Evolutionary conservation across 2,329 filamentous ascomycete genomes (phyloP).

Genomic region (Colletotrichum costaricense): DNA sequence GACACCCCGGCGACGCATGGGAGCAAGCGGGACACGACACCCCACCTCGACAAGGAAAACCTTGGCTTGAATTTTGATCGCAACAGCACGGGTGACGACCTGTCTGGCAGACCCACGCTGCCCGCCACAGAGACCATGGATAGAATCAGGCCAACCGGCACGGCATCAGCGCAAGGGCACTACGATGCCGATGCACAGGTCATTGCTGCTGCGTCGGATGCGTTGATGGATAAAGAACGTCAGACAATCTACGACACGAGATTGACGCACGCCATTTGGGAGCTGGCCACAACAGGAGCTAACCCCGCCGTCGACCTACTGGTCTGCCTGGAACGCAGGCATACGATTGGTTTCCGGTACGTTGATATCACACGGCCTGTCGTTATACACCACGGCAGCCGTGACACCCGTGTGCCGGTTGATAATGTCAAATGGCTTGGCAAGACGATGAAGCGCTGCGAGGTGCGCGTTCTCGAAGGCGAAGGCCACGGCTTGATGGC

Average conservation of each 20-base stretch:
- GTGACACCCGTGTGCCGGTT: constrained; percentile 90
- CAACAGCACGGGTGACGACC: constrained; percentile 37
- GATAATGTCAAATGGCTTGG: constrained; percentile 97
- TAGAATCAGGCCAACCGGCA: constrained; percentile 49
- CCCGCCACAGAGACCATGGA: constrained; percentile 61
- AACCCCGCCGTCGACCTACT: constrained; percentile 95
- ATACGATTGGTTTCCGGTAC: constrained; percentile 95
- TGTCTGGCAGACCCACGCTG: constrained; percentile 37
- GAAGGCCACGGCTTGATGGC: constrained; percentile 98
- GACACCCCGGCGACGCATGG: constrained; percentile 43
- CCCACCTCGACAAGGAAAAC: constrained; percentile 64
- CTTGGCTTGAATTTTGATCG: constrained; percentile 43
- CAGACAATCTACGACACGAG: constrained; percentile 83
- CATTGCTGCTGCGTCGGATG: constrained; percentile 67
- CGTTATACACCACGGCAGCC: constrained; percentile 92
- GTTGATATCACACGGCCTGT: constrained; percentile 93
- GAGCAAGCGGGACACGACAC: constrained; percentile 48
- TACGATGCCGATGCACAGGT: constrained; percentile 46
- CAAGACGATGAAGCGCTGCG: constrained; percentile 92
- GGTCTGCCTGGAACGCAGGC: constrained; percentile 89
- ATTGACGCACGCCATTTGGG: constrained; percentile 94
- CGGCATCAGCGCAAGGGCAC: constrained; percentile 31
- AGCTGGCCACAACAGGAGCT: constrained; percentile 87
- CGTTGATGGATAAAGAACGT: constrained; percentile 76
- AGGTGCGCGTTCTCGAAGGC: constrained; percentile 88